Base-by-base conservation (phyloP, 352 stramenopile genomes). In the Globisporangium canariense region DNA sequence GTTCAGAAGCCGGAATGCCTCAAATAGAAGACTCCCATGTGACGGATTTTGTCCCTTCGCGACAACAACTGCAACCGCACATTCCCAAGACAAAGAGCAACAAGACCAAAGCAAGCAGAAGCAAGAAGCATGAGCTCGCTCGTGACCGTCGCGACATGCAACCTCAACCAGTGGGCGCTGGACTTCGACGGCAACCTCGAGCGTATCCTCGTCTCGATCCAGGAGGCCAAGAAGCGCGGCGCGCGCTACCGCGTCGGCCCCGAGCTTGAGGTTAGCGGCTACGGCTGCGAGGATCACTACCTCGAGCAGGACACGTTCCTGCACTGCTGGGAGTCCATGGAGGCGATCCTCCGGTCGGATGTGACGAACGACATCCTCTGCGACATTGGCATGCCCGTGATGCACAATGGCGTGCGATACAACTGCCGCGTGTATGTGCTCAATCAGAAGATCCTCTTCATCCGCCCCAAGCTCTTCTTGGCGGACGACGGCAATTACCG, bases 241-340 rank as follows among this genome's bases (percentile, higher is more conserved):
- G 89, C 91, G 10, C 88, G 51, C 99, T 98, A 97, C 76, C 93
- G 97, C 61, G 81, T 99, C 1, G 97, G 97, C 9, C 97, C 97
- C 1, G 97, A 99, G 81, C 87, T 99, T 16, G 97, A 99, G 75
- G 83, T 99, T 9, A 98, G 87, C 67, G 97, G 97, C 30, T 99
- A 99, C 74, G 97, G 97, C 34, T 99, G 97, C 70, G 97, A 99
- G 77, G 97, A 99, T 76, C 97, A 99, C 74, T 99, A 99, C 71
- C 85, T 99, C 13, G 97, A 99, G 74, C 76, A 91, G 30, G 97
- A 99, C 73, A 99, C 97, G 59, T 98, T 99, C 77, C 87, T 85
- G 71, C 97, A 99, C 79, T 99, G 93, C 75, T 98, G 97, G 91
- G 93, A 99, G 72, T 97, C 80, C 58, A 78, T 99, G 28, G 85